A percentile compares a stretch with the other conserved stretches of the same genome.
These are phyloP conservation scores for Cerioporus squamosus DNA, from an alignment of 1,284 basidiomycete species.

Conservation along the genomic window DNA sequence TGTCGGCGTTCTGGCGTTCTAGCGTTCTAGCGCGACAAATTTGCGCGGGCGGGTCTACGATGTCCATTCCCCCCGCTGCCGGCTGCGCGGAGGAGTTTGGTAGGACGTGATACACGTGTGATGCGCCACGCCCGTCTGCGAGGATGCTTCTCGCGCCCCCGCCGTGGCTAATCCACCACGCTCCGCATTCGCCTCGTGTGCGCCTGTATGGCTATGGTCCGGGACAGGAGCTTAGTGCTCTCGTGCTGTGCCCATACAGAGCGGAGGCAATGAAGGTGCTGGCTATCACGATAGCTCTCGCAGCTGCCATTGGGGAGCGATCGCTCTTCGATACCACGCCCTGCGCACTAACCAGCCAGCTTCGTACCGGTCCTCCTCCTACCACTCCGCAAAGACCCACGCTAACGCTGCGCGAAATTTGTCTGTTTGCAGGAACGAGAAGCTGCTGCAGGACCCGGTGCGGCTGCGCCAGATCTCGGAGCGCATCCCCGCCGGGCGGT, in stretches of 20 bases:
- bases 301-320: too few relatives aligned
- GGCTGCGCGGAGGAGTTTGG: too few relatives aligned
- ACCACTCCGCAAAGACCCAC: background rate
- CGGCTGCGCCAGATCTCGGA: conserved; percentile 90
- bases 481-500: conserved; percentile 89
- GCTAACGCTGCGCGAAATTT: background rate
- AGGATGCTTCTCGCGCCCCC: background rate
- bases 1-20: background rate
- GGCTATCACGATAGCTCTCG: too few relatives aligned
- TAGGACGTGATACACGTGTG: conserved; percentile 28
- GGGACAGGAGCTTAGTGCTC: too few relatives aligned
- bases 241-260: too few relatives aligned
- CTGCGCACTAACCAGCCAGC: too few relatives aligned
- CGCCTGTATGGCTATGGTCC: too few relatives aligned
- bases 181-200: too few relatives aligned
- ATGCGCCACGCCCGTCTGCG: conserved; percentile 33
- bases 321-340: too few relatives aligned
- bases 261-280: too few relatives aligned
- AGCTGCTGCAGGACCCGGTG: conserved; percentile 72
- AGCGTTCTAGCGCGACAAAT: background rate
- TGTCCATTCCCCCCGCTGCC: background rate
- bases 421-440: conserved; percentile 70
- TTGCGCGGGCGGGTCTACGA: background rate
- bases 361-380: too few relatives aligned
- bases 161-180: too few relatives aligned